Evolutionary conservation across 169 alveolate species (phyloP), one percentile per base, ranked within the genome.

Genomic region (Eimeria acervulina): DNA sequence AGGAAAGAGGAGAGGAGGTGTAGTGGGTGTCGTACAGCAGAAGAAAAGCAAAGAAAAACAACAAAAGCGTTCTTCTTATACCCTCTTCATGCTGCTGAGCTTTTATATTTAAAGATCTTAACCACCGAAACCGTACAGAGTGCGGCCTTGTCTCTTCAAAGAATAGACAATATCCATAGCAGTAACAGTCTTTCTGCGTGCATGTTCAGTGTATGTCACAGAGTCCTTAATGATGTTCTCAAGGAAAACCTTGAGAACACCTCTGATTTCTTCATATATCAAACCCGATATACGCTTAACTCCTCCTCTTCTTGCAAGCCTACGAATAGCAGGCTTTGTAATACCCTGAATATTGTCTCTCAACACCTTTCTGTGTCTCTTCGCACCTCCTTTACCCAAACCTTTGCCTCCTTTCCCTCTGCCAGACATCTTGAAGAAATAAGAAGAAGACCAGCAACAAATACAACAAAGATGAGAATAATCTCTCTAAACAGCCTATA

Each of bases 231-330:
- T 99, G 89, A 99, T 99, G 96, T 98, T 98, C 98, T 99, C 99
- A 95, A 99, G 98, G 99, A 99, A 99, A 52, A 98, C 98, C 98
- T 99, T 99, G 93, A 99, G 98, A 90, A 99, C 99, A 96, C 99
- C 99, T 95, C 99, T 98, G 76, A 99, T 99, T 98, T 99, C 99
- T 97, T 99, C 99, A 98, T 99, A 99, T 96, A 99, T 99, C 97
- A 99, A 98, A 95, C 99, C 99, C 59, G 99, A 98, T 94, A 99
- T 99, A 98, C 99, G 99, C 98, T 99, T 99, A 76, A 99, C 99
- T 93, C 99, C 99, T 96, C 99, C 99, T 98, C 99, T 99, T 96
- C 99, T 99, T 81, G 99, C 99, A 95, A 99, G 98, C 97, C 99
- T 99, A 96, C 99, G 99, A 97, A 99, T 99, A 68, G 99, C 99